These are phyloP conservation scores for Macrocystidia cucumis DNA, from an alignment of 1,284 basidiomycete genomes.

Conservation along the genomic window DNA sequence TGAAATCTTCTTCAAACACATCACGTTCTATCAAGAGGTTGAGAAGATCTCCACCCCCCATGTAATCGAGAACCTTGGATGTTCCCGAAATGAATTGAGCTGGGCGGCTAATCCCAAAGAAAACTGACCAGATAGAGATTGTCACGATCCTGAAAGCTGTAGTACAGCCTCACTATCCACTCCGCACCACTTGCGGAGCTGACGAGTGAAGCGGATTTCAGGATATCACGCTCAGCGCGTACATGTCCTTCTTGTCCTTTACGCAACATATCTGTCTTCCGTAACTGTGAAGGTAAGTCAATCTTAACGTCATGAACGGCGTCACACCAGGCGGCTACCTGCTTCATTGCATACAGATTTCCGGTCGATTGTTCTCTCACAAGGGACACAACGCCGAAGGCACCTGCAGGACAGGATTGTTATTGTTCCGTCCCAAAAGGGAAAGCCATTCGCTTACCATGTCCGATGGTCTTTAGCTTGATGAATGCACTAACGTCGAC, in stretches of 20 bases:
- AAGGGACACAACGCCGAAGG: conserved; percentile 94
- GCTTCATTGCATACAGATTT: conserved; percentile 93
- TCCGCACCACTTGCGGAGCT: conserved; percentile 65
- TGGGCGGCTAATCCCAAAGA: conserved; percentile 16
- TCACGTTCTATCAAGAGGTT: conserved; percentile 93
- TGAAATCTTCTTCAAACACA: conserved; percentile 90
- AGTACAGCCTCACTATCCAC: conserved; percentile 92
- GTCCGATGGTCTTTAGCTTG: conserved; percentile 92
- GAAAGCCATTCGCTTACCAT: too few relatives aligned
- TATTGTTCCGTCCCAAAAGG: too few relatives aligned
- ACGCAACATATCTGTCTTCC: conserved; percentile 94
- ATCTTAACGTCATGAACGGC: conserved; percentile 12
- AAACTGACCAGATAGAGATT: conserved; percentile 83
- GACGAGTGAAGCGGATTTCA: conserved; percentile 74
- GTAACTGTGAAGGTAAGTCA: conserved; percentile 44
- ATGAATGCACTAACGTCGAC: conserved; percentile 84
- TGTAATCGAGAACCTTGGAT: conserved; percentile 81
- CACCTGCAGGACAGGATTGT: conserved; percentile 45
- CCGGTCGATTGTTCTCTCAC: conserved; percentile 79
- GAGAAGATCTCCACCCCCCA: conserved; percentile 94
- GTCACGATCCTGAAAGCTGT: conserved; percentile 89
- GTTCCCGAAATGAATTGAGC: conserved; percentile 50
- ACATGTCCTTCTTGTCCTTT: conserved; percentile 98
- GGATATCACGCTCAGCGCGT: conserved; percentile 83
- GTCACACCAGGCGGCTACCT: conserved; percentile 42